Percentiles rank a stretch among this genome's conserved stretches.
Conservation (phyloP, 2,329 filamentous ascomycete species). For the Thielaviopsis euricoi region DNA sequence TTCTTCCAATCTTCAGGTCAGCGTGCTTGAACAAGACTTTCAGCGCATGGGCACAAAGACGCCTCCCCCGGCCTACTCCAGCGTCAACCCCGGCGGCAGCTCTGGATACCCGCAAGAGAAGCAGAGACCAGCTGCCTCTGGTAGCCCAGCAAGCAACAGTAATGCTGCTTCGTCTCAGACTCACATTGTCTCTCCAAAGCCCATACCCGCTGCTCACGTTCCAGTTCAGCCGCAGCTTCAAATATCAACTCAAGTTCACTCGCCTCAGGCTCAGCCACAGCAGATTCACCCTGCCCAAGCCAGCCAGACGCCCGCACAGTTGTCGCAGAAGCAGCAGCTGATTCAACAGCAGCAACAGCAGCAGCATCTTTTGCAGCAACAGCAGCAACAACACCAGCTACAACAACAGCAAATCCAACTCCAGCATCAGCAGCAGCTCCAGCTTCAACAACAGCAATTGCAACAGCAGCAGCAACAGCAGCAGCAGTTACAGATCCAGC, state of each 20-base stretch:
- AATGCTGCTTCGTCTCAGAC: conserved; percentile 7
- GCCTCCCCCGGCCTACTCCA: conserved; percentile 91
- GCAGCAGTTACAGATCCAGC: not conserved
- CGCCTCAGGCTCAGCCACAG: conserved; percentile 5
- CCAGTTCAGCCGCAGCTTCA: conserved; percentile 3
- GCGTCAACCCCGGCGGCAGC: conserved; percentile 38
- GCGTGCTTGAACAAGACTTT: conserved; percentile 72
- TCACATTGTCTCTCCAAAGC: conserved; percentile 5
- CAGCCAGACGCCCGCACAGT: not conserved
- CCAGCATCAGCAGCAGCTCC: not conserved
- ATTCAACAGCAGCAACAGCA: not conserved
- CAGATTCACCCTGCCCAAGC: not conserved
- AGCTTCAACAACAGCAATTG: not conserved
- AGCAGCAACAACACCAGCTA: conserved; percentile 2
- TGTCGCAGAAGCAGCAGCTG: not conserved
- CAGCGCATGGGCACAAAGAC: conserved; percentile 67
- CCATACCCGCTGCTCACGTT: conserved; percentile 11
- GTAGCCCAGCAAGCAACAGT: conserved; percentile 15
- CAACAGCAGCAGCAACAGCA: not conserved
- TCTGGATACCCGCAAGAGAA: conserved; percentile 68
- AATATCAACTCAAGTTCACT: conserved; percentile 8
- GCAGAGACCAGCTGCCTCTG: conserved; percentile 27
- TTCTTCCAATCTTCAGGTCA: conserved; percentile 34
- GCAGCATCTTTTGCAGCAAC: not conserved
- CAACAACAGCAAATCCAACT: not conserved